These are phyloP conservation scores for Salix dunnii DNA, from an alignment of 345 rosid species.

Conservation along the genomic window DNA sequence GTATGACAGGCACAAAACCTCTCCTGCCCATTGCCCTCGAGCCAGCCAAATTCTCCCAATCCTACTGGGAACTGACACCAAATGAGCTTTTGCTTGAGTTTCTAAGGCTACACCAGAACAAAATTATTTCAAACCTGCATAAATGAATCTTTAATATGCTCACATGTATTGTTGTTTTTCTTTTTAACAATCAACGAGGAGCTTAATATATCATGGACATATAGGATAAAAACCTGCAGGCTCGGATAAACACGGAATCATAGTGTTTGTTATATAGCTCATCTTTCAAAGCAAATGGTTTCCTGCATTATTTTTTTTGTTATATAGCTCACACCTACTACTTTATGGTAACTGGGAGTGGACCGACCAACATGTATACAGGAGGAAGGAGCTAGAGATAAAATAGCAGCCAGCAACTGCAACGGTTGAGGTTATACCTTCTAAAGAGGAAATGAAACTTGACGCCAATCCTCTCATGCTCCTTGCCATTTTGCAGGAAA, in stretches of 20 bases:
- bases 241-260: not conserved
- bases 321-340: not conserved
- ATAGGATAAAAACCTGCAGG: not conserved
- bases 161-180: not conserved
- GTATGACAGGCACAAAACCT: too few relatives aligned
- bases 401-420: too few relatives aligned
- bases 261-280: too few relatives aligned
- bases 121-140: not conserved
- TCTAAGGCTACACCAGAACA: not conserved
- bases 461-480: not conserved
- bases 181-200: not conserved
- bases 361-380: not conserved
- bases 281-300: not conserved
- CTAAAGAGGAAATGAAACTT: not conserved
- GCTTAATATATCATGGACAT: not conserved
- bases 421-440: too few relatives aligned
- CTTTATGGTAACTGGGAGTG: not conserved
- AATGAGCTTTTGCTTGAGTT: not conserved
- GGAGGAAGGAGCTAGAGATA: not conserved
- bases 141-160: not conserved
- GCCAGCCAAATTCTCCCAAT: not conserved
- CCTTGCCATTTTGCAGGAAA: not conserved
- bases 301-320: not conserved
- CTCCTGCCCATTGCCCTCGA: not conserved
- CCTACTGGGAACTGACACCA: not conserved